A percentile compares a stretch with the other conserved stretches of the same genome.
These are phyloP conservation scores for Agaricales sp. DNA, from an alignment of 1,284 basidiomycete species.

Conservation along the genomic window DNA sequence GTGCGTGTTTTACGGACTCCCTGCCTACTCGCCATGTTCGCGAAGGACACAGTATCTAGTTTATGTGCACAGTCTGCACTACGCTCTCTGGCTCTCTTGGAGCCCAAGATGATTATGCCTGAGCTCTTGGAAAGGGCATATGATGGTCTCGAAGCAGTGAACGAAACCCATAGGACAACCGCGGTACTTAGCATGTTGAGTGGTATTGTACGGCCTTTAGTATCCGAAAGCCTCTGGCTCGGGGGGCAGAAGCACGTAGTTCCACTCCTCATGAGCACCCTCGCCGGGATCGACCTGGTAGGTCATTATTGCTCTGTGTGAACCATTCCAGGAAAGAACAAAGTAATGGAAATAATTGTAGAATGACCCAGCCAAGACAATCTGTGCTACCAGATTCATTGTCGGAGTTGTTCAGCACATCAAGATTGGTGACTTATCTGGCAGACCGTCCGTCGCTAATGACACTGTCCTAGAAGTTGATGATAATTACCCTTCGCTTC, in stretches of 20 bases:
- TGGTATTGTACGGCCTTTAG: slow-evolving; percentile 69
- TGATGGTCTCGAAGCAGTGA: slow-evolving; percentile 85
- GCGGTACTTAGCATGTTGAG: slow-evolving; percentile 87
- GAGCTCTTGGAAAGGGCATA: slow-evolving; percentile 89
- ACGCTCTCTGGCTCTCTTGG: slow-evolving; percentile 69
- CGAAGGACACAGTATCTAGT: slow-evolving; percentile 70
- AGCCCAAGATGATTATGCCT: slow-evolving; percentile 86
- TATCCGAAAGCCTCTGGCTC: slow-evolving; percentile 70
- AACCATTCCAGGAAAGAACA: too few species aligned
- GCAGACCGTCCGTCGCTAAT: slow-evolving; percentile 24
- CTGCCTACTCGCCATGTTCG: slow-evolving; percentile 90
- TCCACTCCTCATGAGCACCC: slow-evolving; percentile 81
- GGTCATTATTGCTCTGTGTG: slow-evolving; percentile 14
- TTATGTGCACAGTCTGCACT: slow-evolving; percentile 63
- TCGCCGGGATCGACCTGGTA: slow-evolving; percentile 87
- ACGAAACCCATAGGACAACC: slow-evolving; percentile 90
- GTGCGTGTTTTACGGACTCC: slow-evolving; percentile 80
- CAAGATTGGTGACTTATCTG: slow-evolving; percentile 71
- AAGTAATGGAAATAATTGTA: too few species aligned
- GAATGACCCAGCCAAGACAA: slow-evolving; percentile 91
- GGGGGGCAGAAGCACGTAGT: slow-evolving; percentile 86
- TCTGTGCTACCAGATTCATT: slow-evolving; percentile 76
- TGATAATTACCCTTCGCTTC: slow-evolving; percentile 30
- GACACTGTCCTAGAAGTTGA: slow-evolving; percentile 49
- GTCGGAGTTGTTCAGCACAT: slow-evolving; percentile 71